Base-by-base conservation (phyloP, 495 filamentous ascomycete genomes). In the Hypoxylon perforatum region DNA sequence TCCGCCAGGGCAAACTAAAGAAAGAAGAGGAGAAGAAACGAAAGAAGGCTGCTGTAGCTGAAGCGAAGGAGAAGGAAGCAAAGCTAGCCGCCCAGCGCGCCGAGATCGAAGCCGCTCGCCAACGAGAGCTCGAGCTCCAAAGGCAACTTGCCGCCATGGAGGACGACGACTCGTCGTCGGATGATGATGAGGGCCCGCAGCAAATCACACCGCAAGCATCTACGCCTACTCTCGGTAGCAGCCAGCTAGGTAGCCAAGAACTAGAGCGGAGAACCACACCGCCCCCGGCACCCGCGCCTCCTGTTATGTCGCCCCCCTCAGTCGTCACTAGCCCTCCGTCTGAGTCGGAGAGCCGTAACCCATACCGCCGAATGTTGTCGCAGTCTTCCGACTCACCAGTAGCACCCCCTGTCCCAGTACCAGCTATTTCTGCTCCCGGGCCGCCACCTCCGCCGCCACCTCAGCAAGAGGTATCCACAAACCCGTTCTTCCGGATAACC, bases 21-120 rank as follows among this genome's bases (percentile, higher is more conserved):
- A 97, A 95, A 75, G 90, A 94, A 69, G 96, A 98, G 75, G 96
- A 97, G 80, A 97, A 94, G 80, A 88, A 87, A 17, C 88, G 88
- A 67, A 94, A 91, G 80, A 93, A 97, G 75, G 94, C 93, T 47
- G 92, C 94, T 8, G 80, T 92, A 63, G 88, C 89, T 49, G 91
- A 92, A 71, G 90, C 94, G 19, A 93, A 92, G 70, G 92, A 97
- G 71, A 94, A 97, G 70, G 93, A 99, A 77, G 85, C 87, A 23
- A 87, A 88, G 72, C 81, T 98, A 48, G 91, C 91, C 45, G 88
- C 90, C 41, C 94, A 96, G 69, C 88, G 92, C 63, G 93, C 92
- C 18, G 95, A 99, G 75, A 88, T 99, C 44, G 96, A 97, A 77
- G 90, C 89, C 39, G 92, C 95, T 4, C 89, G 88, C 72, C 91